These are phyloP conservation scores for Fomitopsis palustris DNA, from an alignment of 1,284 basidiomycete species.

Conservation along the genomic window DNA sequence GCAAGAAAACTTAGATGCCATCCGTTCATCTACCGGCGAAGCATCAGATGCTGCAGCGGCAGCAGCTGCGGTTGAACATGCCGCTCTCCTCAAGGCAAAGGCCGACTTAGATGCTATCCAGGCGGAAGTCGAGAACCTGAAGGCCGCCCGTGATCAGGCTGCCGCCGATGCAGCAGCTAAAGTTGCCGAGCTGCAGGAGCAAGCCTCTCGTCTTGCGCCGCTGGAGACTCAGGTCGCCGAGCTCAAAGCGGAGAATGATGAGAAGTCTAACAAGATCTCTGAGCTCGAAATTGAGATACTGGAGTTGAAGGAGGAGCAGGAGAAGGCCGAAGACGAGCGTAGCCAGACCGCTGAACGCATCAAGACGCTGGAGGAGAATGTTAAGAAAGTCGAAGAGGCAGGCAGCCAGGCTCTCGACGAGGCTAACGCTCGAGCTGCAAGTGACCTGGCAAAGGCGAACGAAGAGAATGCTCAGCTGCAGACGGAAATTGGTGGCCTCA, in stretches of 20 bases:
- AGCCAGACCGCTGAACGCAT: conserved; percentile 44
- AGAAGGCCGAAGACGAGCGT: conserved; percentile 59
- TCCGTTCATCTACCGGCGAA: conserved; percentile 45
- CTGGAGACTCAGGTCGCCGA: conserved; percentile 51
- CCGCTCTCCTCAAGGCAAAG: conserved; percentile 61
- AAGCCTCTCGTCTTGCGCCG: conserved; percentile 39
- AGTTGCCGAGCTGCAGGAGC: conserved; percentile 41
- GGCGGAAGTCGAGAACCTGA: conserved; percentile 50
- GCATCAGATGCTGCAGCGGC: conserved; percentile 40
- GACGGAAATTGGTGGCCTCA: conserved; percentile 40
- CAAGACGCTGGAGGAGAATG: conserved; percentile 49
- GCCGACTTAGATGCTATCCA: conserved; percentile 55
- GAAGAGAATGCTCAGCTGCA: conserved; percentile 43
- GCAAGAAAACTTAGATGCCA: conserved; percentile 48
- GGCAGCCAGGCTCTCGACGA: conserved; percentile 50
- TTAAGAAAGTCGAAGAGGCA: conserved; percentile 44
- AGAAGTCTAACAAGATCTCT: conserved; percentile 69
- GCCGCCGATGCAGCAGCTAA: conserved; percentile 44
- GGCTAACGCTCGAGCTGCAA: conserved; percentile 46
- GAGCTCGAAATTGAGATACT: conserved; percentile 78
- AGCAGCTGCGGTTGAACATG: conserved; percentile 56
- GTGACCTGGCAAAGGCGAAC: conserved; percentile 38
- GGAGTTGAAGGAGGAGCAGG: conserved; percentile 71
- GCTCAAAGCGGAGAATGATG: conserved; percentile 68
- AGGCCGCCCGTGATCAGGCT: conserved; percentile 45